These are phyloP conservation scores for Zizania latifolia DNA, from an alignment of 176 grass and related monocot species.

Conservation along the genomic window DNA sequence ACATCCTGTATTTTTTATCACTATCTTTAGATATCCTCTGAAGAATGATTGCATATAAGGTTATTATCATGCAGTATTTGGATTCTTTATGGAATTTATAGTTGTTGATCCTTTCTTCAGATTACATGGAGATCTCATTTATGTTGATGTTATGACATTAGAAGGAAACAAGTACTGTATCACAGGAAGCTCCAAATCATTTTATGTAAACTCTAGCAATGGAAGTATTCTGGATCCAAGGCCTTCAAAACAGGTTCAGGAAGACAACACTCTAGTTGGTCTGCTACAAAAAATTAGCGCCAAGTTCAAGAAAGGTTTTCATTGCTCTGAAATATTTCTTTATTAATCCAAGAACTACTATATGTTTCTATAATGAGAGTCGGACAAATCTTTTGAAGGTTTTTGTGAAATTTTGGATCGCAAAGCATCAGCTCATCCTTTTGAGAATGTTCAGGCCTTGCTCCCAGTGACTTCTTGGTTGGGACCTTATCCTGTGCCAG, in stretches of 20 bases:
- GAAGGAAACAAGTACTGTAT: slow-evolving; percentile 94
- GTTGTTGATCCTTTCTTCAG: slow-evolving; percentile 34
- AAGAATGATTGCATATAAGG: background rate
- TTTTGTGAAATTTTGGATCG: slow-evolving; percentile 81
- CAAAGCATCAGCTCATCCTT: slow-evolving; percentile 78
- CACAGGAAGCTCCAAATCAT: slow-evolving; percentile 85
- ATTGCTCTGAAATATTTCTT: background rate
- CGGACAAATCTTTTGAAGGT: slow-evolving; percentile 48
- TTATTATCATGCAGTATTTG: background rate
- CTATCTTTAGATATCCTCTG: background rate
- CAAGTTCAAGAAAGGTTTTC: slow-evolving; percentile 96
- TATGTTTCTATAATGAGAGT: slow-evolving; percentile 20
- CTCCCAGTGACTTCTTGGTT: slow-evolving; percentile 88
- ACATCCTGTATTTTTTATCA: background rate
- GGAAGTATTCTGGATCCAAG: slow-evolving; percentile 66
- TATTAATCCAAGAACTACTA: background rate
- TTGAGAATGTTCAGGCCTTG: slow-evolving; percentile 88
- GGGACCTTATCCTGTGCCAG: slow-evolving; percentile 55
- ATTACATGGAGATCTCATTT: slow-evolving; percentile 90
- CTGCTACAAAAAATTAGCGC: slow-evolving; percentile 84
- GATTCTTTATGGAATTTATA: background rate
- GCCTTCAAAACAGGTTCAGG: slow-evolving; percentile 61
- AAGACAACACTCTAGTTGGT: slow-evolving; percentile 70
- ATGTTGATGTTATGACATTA: slow-evolving; percentile 75
- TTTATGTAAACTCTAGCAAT: slow-evolving; percentile 83